phyloP scores from a whole-genome alignment of 108 stramenopile species.

The Aureococcus anophagefferens region DNA sequence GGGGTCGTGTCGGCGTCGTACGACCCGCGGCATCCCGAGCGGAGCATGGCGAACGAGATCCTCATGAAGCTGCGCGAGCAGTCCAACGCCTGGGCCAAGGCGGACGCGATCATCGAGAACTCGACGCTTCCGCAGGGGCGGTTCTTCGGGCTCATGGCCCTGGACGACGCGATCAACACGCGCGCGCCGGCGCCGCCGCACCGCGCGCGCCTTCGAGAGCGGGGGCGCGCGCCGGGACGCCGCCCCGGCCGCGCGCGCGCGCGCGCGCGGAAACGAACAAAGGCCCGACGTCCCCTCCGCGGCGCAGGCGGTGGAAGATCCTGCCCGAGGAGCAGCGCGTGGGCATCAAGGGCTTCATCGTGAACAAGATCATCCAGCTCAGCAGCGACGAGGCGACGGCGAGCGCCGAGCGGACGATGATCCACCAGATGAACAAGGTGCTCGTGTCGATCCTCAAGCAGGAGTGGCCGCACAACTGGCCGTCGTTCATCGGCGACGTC shows the following conservation, averaged over 20 bases:
- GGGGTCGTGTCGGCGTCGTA: conserved; percentile 67
- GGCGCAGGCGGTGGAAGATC: conserved; percentile 66
- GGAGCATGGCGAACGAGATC: conserved; percentile 68
- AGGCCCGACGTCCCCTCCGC: neutral
- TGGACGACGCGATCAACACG: conserved; percentile 75
- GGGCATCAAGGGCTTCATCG: conserved; percentile 94
- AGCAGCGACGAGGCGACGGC: conserved; percentile 48
- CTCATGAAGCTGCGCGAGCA: conserved; percentile 77
- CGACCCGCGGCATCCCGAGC: conserved; percentile 63
- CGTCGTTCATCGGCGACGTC: conserved; percentile 90
- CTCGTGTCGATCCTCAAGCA: conserved; percentile 97
- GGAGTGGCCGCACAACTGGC: conserved; percentile 99
- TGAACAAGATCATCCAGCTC: conserved; percentile 83
- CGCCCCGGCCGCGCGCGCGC: too few species aligned
- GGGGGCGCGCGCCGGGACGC: too few species aligned
- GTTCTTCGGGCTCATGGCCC: conserved; percentile 74
- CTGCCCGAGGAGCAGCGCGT: conserved; percentile 77
- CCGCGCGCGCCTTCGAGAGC: too few species aligned
- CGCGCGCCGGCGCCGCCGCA: too few species aligned
- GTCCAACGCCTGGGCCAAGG: conserved; percentile 66
- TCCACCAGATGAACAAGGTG: conserved; percentile 84
- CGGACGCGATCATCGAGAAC: conserved; percentile 73
- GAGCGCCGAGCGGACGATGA: conserved; percentile 54
- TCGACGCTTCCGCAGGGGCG: conserved; percentile 63
- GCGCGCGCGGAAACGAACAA: neutral